phyloP scores from a whole-genome alignment of 2,329 filamentous ascomycete genomes.

The Talaromyces sp. region DNA sequence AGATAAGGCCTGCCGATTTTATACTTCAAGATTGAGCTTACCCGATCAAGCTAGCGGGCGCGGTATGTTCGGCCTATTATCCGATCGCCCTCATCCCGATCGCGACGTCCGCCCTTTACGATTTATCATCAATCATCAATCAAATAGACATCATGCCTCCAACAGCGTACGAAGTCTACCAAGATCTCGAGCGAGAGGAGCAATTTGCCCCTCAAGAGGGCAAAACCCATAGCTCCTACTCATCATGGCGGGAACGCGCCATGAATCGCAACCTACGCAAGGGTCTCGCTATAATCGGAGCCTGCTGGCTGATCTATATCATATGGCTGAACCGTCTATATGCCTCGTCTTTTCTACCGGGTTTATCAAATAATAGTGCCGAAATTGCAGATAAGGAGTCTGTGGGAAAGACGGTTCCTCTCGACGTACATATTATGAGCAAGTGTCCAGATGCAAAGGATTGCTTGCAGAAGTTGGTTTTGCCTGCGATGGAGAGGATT shows the following conservation, averaged over 20 bases:
- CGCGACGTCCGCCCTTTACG: not conserved
- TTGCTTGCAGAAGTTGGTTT: slow-evolving; percentile 74
- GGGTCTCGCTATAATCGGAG: slow-evolving; percentile 15
- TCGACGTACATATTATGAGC: slow-evolving; percentile 95
- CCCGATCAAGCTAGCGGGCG: slow-evolving; percentile 12
- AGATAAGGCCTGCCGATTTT: not conserved
- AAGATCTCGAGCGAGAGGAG: slow-evolving; percentile 21
- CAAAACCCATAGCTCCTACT: slow-evolving; percentile 5
- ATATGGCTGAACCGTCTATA: slow-evolving; percentile 20
- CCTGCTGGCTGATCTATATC: slow-evolving; percentile 21
- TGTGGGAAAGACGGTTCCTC: slow-evolving; percentile 55
- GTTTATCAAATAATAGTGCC: not conserved
- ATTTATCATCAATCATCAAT: not conserved
- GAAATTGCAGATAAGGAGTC: slow-evolving; percentile 15
- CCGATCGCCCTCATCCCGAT: not conserved
- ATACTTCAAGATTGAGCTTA: not conserved
- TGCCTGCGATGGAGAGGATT: slow-evolving; percentile 82
- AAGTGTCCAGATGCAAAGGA: slow-evolving; percentile 92
- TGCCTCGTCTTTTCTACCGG: not conserved
- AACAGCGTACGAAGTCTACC: slow-evolving; percentile 18
- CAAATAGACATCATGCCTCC: slow-evolving; percentile 10
- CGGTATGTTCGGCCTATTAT: not conserved
- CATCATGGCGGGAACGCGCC: slow-evolving; percentile 19
- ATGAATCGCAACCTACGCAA: slow-evolving; percentile 18
- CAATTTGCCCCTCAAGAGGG: slow-evolving; percentile 18